Conservation (phyloP, 2,329 filamentous ascomycete genomes). For the Diplodia sapinea region DNA sequence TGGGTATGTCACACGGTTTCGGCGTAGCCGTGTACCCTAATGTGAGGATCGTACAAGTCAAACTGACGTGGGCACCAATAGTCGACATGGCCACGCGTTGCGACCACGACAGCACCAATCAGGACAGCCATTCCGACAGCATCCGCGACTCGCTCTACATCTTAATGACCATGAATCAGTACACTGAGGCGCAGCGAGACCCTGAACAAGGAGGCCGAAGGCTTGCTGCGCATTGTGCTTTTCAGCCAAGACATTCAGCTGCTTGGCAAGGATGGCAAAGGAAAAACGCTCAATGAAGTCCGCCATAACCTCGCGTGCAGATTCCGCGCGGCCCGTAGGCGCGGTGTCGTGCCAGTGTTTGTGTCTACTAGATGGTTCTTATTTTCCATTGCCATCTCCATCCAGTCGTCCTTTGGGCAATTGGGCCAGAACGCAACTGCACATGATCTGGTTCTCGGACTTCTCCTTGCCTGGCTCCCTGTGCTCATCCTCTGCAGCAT, state of each 20-base stretch:
- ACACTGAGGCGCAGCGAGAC: slow-evolving; percentile 37
- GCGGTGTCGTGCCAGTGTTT: slow-evolving; percentile 51
- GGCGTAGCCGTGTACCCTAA: background rate
- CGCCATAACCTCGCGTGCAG: slow-evolving; percentile 48
- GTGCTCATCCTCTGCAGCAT: slow-evolving; percentile 53
- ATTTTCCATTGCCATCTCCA: slow-evolving; percentile 46
- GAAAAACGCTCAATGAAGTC: slow-evolving; percentile 42
- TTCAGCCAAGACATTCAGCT: slow-evolving; percentile 49
- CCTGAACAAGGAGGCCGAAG: slow-evolving; percentile 46
- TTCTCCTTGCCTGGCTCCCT: slow-evolving; percentile 55
- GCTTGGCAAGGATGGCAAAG: slow-evolving; percentile 37
- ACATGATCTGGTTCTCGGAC: slow-evolving; percentile 53
- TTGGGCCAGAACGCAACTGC: slow-evolving; percentile 51
- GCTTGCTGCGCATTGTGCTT: slow-evolving; percentile 48
- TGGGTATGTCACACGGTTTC: slow-evolving; percentile 34
- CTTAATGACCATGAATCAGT: slow-evolving; percentile 54
- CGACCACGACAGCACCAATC: slow-evolving; percentile 37
- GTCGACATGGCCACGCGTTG: slow-evolving; percentile 49
- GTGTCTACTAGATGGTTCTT: slow-evolving; percentile 54
- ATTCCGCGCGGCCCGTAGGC: slow-evolving; percentile 49
- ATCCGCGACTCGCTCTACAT: slow-evolving; percentile 55
- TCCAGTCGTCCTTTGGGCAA: slow-evolving; percentile 45
- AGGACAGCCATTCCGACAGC: slow-evolving; percentile 44
- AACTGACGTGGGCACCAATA: slow-evolving; percentile 19
- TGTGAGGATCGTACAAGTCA: background rate